These are phyloP conservation scores for Phialophora expanda DNA, from an alignment of 2,329 filamentous ascomycete species.

Conservation along the genomic window DNA sequence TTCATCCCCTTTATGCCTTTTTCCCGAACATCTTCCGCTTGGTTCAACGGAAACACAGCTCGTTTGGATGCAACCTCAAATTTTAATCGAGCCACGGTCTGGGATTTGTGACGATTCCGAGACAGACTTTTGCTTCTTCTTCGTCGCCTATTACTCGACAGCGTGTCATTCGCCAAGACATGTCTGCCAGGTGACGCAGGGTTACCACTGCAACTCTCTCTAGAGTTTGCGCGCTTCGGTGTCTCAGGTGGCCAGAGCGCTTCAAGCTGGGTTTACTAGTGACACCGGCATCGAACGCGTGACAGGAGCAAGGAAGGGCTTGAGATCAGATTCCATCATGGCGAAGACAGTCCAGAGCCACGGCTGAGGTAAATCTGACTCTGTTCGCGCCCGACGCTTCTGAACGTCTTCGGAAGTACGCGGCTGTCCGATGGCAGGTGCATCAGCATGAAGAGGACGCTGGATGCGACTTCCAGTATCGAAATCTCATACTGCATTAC, in stretches of 20 bases:
- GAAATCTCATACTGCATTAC: not conserved
- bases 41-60: constrained; percentile 11
- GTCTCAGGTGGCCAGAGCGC: not conserved
- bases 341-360: not conserved
- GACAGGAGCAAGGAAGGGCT: not conserved
- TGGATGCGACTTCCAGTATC: not conserved
- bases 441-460: constrained; percentile 7
- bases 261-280: not conserved
- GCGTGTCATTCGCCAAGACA: not conserved
- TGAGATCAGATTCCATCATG: not conserved
- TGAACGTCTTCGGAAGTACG: constrained; percentile 4
- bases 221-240: not conserved
- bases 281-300: not conserved
- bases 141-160: constrained; percentile 1
- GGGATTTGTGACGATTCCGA: constrained; percentile 20
- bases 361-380: not conserved
- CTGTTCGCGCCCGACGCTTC: not conserved
- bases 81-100: constrained; percentile 19
- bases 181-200: not conserved
- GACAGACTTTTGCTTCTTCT: constrained; percentile 13
- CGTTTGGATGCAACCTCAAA: constrained; percentile 26
- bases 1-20: not conserved
- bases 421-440: constrained; percentile 5
- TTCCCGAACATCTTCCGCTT: constrained; percentile 11
- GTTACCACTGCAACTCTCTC: not conserved